phyloP scores from a whole-genome alignment of 495 filamentous ascomycete genomes.

The Staphylotrichum longicolle region DNA sequence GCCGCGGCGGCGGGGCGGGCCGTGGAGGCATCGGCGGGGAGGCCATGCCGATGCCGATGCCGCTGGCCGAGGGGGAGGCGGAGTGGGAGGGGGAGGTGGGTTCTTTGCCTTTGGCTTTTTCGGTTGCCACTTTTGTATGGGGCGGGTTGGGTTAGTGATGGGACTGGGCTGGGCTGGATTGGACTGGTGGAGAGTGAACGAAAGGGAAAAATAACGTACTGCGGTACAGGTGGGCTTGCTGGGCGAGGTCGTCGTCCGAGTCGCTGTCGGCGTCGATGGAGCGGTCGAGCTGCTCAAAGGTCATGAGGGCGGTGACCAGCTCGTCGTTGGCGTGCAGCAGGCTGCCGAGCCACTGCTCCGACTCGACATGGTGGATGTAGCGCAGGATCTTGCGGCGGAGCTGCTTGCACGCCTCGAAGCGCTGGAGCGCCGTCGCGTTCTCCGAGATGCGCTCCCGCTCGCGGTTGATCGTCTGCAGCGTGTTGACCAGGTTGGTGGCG shows the following conservation, averaged over 20 bases:
- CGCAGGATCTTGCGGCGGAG: conserved; percentile 80
- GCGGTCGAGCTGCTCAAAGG: conserved; percentile 90
- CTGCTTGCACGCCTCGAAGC: conserved; percentile 83
- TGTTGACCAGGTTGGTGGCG: conserved; percentile 86
- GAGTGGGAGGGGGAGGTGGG: conserved; percentile 39
- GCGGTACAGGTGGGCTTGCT: conserved; percentile 55
- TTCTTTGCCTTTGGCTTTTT: conserved; percentile 51
- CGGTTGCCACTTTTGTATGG: conserved; percentile 44
- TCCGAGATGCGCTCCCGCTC: conserved; percentile 86
- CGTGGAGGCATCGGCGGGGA: conserved; percentile 19
- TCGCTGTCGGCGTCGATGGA: conserved; percentile 97
- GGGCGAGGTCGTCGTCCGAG: conserved; percentile 68
- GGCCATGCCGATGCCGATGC: conserved; percentile 38
- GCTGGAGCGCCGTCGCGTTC: conserved; percentile 67
- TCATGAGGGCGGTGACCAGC: conserved; percentile 87
- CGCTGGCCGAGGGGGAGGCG: conserved; percentile 36
- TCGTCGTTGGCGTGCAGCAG: conserved; percentile 81
- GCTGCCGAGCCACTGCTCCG: conserved; percentile 75
- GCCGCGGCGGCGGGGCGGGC: conserved; percentile 45
- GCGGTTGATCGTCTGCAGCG: conserved; percentile 84
- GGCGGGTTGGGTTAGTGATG: not conserved
- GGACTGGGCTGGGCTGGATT: not conserved
- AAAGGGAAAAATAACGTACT: conserved; percentile 34
- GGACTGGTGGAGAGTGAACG: not conserved
- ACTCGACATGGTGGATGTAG: conserved; percentile 85